Base-by-base conservation (phyloP, 1,284 basidiomycete species). In the Malassezia yamatoensis region DNA sequence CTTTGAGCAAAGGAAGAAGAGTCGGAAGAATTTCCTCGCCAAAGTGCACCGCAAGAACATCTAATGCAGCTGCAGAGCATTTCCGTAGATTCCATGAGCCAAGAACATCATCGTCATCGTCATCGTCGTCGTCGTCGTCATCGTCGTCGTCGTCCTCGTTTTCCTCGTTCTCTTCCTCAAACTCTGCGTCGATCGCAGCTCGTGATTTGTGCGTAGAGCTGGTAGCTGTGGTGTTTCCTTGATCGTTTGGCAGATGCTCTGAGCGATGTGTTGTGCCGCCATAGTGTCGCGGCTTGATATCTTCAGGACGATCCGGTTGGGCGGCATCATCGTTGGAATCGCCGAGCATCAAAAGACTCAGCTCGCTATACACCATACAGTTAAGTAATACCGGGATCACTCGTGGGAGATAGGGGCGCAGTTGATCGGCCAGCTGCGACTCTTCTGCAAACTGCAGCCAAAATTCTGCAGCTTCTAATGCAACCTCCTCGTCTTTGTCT, bases 391-490 rank as follows among this genome's bases (percentile, higher is more conserved):
- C 86, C 0, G 94, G 94, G 0, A 88, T 90, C 43, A 99, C 86
- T 66, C 87, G 87, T 39, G 80, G 81, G 9, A 99, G 80, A 61
- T 91, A 83, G 0, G 90, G 90, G 53, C 84, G 84, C 32, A 99
- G 80, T 75, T 87, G 88, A 13, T 84, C 83, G 15, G 84, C 83
- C 24, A 98, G 81, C 48, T 88, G 85, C 13, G 84, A 83, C 70
- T 96, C 90, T 76, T 99, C 94, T 15, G 94, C 90, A 72, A 99
- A 98, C 1, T 93, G 96, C 61, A 99, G 82, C 94, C 94, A 98
- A 78, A 99, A 98, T 80, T 99, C 94, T 81, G 90, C 96, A 12
- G 94, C 94, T 78, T 94, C 90, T 45, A 77, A 64, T 21, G 70
- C 68, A 34, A 73, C 70, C 42, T 74, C 72, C 45, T 73, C 68